Base-by-base conservation (phyloP, 345 rosid genomes). In the Nephelium lappaceum region DNA sequence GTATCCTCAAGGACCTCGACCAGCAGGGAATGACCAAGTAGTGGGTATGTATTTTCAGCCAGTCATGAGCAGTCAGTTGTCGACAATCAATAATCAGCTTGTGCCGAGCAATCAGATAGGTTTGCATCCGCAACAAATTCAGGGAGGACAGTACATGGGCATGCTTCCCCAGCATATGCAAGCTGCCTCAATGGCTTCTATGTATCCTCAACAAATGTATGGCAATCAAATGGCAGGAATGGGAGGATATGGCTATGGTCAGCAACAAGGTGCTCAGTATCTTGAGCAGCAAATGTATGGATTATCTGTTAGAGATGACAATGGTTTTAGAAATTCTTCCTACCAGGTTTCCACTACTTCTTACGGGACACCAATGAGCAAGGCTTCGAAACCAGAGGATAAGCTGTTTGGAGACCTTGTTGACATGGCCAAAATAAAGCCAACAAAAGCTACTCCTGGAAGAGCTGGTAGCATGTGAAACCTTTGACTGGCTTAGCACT, bases 381-480 rank as follows among this genome's bases (percentile, higher is more conserved):
- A 79, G 86, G 88, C 91, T 60, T 77, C 91, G 24, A 90, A 89
- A 65, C 94, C 92, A 11, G 93, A 90, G 84, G 91, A 97, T 81
- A 94, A 91, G 94, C 84, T 97, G 42, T 97, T 97, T 78, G 98
- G 99, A 75, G 99, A 97, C 83, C 98, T 97, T 21, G 98, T 97
- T 15, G 97, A 94, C 83, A 85, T 97, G 81, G 85, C 98, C 11
- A 97, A 94, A 81, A 82, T 93, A 82, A 97, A 94, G 85, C 82
- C 94, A 2, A 71, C 89, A 14, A 97, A 92, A 81, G 55, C 93
- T 42, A 84, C 90, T 31, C 84, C 94, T 4, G 87, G 91, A 81
- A 90, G 87, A 83, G 91, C 95, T 69, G 96, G 99, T 79, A 90
- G 97, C 87, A 88, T 89, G 93, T 93, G 92, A 93, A 80, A 65